Evolutionary conservation across 495 filamentous ascomycete species (phyloP).

Genomic region (Pyrenula massariospora): DNA sequence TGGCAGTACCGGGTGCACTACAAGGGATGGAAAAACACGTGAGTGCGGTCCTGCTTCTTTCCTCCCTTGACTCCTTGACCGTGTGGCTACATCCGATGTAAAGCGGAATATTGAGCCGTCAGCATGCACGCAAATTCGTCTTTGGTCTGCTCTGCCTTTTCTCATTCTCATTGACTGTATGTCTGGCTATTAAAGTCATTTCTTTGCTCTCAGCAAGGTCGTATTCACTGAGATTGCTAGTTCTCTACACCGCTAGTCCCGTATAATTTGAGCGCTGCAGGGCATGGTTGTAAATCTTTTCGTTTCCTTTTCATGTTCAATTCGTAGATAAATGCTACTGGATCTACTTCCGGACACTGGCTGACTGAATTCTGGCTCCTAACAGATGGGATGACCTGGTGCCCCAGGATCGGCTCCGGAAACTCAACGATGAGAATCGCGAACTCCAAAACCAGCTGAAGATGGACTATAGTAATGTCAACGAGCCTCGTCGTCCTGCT

Average conservation of each 20-base stretch:
- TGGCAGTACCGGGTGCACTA: conserved; percentile 90
- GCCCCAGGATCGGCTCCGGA: conserved; percentile 82
- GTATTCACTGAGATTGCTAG: neutral
- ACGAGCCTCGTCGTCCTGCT: conserved; percentile 31
- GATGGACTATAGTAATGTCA: conserved; percentile 25
- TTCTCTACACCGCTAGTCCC: neutral
- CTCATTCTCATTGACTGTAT: neutral
- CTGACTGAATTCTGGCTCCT: too few species aligned
- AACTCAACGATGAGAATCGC: conserved; percentile 88
- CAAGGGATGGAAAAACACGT: conserved; percentile 98
- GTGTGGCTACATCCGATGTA: neutral
- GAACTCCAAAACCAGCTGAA: conserved; percentile 63
- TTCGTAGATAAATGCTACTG: too few species aligned
- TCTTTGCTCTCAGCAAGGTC: neutral
- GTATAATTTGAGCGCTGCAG: too few species aligned
- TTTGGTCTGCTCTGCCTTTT: too few species aligned
- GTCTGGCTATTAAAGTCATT: neutral
- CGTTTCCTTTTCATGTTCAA: too few species aligned
- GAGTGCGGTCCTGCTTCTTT: conserved; percentile 25
- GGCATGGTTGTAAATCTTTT: too few species aligned
- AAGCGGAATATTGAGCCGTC: neutral
- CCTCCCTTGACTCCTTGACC: neutral
- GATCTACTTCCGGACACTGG: too few species aligned
- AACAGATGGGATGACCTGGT: conserved; percentile 98
- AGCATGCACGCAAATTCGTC: too few species aligned